A percentile compares a stretch with the other conserved stretches of the same genome.
These are phyloP conservation scores for Myxozyma monticola DNA, from an alignment of 805 yeast species.

Conservation along the genomic window DNA sequence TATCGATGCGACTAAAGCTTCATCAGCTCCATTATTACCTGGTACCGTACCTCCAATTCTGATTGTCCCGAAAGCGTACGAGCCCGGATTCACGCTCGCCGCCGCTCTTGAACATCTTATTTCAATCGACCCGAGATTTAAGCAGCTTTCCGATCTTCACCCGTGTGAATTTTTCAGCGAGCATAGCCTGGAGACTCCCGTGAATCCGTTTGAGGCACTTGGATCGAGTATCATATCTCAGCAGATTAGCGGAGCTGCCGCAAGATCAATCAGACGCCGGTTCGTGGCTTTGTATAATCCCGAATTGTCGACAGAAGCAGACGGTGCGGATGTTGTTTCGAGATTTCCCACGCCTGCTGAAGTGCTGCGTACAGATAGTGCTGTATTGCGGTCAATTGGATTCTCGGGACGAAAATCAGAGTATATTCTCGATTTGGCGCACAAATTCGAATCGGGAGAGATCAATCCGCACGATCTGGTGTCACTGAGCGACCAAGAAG, in stretches of 20 bases:
- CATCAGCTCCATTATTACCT: not conserved
- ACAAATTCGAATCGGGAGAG: slow-evolving; percentile 35
- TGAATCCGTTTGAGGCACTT: slow-evolving; percentile 45
- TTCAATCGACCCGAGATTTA: slow-evolving; percentile 25
- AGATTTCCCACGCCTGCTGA: slow-evolving; percentile 54
- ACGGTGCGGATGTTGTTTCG: not conserved
- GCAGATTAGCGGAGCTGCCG: slow-evolving; percentile 81
- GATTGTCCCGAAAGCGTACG: slow-evolving; percentile 36
- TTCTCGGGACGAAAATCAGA: slow-evolving; percentile 66
- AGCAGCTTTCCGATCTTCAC: slow-evolving; percentile 10
- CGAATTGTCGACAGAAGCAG: not conserved
- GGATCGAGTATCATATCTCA: slow-evolving; percentile 61
- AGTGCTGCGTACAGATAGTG: slow-evolving; percentile 46
- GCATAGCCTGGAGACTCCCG: slow-evolving; percentile 11
- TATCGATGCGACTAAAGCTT: too few species aligned
- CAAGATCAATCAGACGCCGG: slow-evolving; percentile 57
- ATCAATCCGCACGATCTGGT: slow-evolving; percentile 44
- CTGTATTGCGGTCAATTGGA: slow-evolving; percentile 62
- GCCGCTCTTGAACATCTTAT: slow-evolving; percentile 25
- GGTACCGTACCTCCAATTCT: too few species aligned
- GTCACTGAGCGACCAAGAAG: slow-evolving; percentile 45
- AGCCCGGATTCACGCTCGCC: slow-evolving; percentile 11
- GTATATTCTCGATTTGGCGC: slow-evolving; percentile 32
- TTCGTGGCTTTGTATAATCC: slow-evolving; percentile 45
- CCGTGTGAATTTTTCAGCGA: slow-evolving; percentile 21